These are phyloP conservation scores for Camelina sativa DNA, from an alignment of 345 rosid genomes.

Conservation along the genomic window DNA sequence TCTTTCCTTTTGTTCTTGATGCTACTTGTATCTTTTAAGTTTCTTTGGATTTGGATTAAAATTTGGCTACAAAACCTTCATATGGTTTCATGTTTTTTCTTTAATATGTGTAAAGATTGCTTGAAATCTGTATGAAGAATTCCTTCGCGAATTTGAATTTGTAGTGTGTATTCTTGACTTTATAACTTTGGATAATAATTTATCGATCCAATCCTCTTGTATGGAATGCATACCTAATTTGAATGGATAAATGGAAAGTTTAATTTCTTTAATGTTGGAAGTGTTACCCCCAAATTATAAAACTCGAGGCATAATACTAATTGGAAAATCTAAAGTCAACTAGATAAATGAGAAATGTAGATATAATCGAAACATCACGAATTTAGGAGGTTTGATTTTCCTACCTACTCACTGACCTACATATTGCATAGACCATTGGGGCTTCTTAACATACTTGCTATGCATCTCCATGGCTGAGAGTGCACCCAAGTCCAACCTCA, in stretches of 20 bases:
- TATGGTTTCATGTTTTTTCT: not conserved
- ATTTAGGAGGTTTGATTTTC: not conserved
- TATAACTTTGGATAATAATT: not conserved
- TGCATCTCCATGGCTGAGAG: not conserved
- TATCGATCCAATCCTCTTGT: constrained; percentile 3
- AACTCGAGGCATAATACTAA: not conserved
- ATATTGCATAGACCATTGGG: not conserved
- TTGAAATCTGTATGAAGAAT: not conserved
- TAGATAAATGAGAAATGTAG: not conserved
- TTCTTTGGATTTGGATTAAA: not conserved
- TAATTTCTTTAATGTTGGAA: not conserved
- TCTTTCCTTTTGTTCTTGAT: not conserved
- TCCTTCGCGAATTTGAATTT: not conserved
- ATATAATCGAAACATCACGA: not conserved
- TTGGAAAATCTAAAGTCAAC: not conserved
- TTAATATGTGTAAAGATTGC: not conserved
- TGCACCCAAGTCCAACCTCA: too few relatives aligned
- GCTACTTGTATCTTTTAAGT: not conserved
- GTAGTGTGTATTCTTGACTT: constrained; percentile 4
- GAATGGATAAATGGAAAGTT: not conserved
- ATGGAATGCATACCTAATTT: not conserved
- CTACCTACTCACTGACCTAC: not conserved
- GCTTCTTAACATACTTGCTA: not conserved
- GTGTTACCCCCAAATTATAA: not conserved
- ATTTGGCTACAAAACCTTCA: not conserved